Percentiles rank a stretch among this genome's conserved stretches.
These are phyloP conservation scores for Leishmania martiniquensis DNA, from an alignment of 208 protist genomes.

Conservation along the genomic window DNA sequence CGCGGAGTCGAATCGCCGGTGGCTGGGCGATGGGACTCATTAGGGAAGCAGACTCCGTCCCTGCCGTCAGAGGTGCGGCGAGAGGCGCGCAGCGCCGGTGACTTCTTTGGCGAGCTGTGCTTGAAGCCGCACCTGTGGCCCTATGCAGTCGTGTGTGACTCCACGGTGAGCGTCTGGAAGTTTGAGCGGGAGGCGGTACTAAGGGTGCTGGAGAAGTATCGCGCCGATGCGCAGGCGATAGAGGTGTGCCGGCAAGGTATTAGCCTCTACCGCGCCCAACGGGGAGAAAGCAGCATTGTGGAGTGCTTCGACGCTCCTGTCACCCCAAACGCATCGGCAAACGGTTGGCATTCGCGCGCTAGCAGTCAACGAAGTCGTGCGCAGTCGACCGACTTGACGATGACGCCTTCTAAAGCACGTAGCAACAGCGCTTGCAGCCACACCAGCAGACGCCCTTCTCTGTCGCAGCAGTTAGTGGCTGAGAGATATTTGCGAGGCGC, in stretches of 20 bases:
- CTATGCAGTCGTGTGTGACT: slow-evolving; percentile 52
- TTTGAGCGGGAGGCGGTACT: slow-evolving; percentile 51
- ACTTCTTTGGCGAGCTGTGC: slow-evolving; percentile 83
- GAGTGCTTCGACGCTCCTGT: slow-evolving; percentile 37
- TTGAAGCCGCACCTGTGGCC: slow-evolving; percentile 79
- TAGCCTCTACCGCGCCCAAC: slow-evolving; percentile 65
- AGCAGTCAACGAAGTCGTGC: slow-evolving; percentile 16
- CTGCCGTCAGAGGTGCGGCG: slow-evolving; percentile 21
- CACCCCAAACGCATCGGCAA: neutral
- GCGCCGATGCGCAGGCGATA: slow-evolving; percentile 63
- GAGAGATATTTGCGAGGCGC: neutral
- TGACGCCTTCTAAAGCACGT: neutral
- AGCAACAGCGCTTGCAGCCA: neutral
- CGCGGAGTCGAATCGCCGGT: neutral
- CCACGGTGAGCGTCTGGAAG: slow-evolving; percentile 80
- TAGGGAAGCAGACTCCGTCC: neutral
- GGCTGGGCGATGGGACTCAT: neutral
- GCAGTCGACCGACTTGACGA: slow-evolving; percentile 11
- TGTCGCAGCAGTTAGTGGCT: neutral
- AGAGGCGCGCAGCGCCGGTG: slow-evolving; percentile 53
- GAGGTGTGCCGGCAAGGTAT: slow-evolving; percentile 85
- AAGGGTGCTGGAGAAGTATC: slow-evolving; percentile 44
- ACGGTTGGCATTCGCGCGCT: neutral
- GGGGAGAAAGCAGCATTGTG: slow-evolving; percentile 57
- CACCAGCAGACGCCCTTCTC: neutral